Evolutionary conservation across 805 yeast genomes (phyloP), one percentile per base, ranked within the genome.

Genomic region (Kurtzmaniella fragi): DNA sequence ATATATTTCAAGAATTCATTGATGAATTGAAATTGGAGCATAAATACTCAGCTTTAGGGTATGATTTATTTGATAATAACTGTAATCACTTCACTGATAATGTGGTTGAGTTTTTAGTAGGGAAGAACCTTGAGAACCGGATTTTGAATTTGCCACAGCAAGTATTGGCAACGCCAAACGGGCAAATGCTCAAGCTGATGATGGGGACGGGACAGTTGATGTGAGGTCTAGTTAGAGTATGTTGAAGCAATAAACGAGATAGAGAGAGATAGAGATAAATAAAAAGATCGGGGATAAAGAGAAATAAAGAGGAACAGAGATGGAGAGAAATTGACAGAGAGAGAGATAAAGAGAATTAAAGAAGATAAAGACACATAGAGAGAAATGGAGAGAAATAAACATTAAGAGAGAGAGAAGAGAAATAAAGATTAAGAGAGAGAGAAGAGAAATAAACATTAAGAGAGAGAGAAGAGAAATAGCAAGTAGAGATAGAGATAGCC

Each of bases 31-130:
- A 57, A 26, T 64, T 64, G 9, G 59, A 56, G n/a, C 40, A 40
- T 35, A 73, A 69, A 42, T 79, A 68, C 47, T 54, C 64, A 12
- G 71, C 78, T 7, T 63, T 61, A 7, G 62, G 57, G 29, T 81
- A 81, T 58, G 77, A 78, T 46, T 55, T 81, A 42, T 78, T 81
- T 42, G 69, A 70, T 38, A 80, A 80, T 56, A 81, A 81, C 51
- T 81, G 88, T 57, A 81, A 81, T 57, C 82, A 82, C 57, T 80
- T 82, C 58, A 69, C 82, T 14, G 73, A 80, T 47, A 78, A 72
- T 33, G 51, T 76, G 40, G 50, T 76, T 31, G 78, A 80, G 48
- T 80, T 81, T 44, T 56, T 80, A 42, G 78, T 75, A 17, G 84
- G 81, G 5, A 61, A 64, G 41, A 68, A 62, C 37, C 63, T 82